Conservation (phyloP, 176 grass and related monocot species). For the Avena insularis region DNA sequence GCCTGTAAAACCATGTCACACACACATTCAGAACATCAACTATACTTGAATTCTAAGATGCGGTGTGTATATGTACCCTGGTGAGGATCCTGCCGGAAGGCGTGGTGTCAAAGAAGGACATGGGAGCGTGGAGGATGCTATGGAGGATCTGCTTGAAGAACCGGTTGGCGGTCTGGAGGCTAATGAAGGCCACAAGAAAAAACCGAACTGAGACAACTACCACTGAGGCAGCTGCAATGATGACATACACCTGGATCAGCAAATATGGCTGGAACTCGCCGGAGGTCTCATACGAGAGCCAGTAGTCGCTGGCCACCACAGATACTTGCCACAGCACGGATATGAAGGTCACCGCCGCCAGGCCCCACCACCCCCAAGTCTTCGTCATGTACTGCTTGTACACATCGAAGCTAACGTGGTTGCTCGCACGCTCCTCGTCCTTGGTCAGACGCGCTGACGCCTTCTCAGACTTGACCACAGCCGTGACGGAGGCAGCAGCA, state of each 20-base stretch:
- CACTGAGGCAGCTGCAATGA: constrained; percentile 50
- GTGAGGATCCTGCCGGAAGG: constrained; percentile 94
- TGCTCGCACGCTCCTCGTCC: constrained; percentile 77
- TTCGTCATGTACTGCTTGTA: constrained; percentile 86
- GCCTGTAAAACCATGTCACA: constrained; percentile 47
- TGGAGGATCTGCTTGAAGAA: constrained; percentile 86
- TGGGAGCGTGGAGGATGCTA: constrained; percentile 88
- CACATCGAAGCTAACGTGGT: constrained; percentile 65
- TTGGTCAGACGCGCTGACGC: constrained; percentile 70
- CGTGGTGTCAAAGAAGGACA: constrained; percentile 94
- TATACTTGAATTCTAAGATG: background rate
- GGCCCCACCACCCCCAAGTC: constrained; percentile 81
- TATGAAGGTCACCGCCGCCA: constrained; percentile 43
- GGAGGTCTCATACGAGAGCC: constrained; percentile 85
- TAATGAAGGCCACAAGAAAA: constrained; percentile 64
- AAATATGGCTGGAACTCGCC: constrained; percentile 47
- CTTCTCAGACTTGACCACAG: constrained; percentile 35
- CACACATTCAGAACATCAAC: background rate
- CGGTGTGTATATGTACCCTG: constrained; percentile 48
- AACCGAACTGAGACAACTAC: constrained; percentile 50
- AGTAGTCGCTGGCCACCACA: constrained; percentile 78
- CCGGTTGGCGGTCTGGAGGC: constrained; percentile 66
- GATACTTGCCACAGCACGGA: constrained; percentile 64
- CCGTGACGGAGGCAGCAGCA: constrained; percentile 36
- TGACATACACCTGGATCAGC: constrained; percentile 73